Conservation (phyloP, 108 stramenopile genomes). For the Mediolabrus comicus region DNA sequence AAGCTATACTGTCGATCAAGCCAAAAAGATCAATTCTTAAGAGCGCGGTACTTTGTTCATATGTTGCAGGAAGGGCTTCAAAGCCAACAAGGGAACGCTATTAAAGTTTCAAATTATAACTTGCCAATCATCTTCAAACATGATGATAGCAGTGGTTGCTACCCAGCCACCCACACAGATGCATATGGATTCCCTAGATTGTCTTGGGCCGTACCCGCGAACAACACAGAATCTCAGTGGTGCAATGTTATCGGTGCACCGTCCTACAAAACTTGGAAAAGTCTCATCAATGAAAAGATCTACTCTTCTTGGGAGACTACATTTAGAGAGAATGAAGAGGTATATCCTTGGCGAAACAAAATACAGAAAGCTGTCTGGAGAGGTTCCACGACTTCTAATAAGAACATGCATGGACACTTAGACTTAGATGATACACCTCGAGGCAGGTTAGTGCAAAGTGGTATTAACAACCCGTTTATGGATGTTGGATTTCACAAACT, state of each 20-base stretch:
- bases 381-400: constrained; percentile 45
- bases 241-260: constrained; percentile 31
- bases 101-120: neutral
- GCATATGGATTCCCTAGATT: constrained; percentile 38
- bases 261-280: constrained; percentile 43
- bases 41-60: constrained; percentile 36
- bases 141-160: constrained; percentile 46
- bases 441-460: constrained; percentile 15
- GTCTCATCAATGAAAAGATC: neutral
- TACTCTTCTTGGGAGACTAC: neutral
- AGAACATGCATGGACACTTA: constrained; percentile 31
- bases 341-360: constrained; percentile 38
- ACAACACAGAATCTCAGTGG: constrained; percentile 9
- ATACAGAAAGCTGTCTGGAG: constrained; percentile 42
- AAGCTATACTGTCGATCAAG: constrained; percentile 32
- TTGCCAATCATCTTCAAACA: constrained; percentile 39
- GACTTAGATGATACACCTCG: constrained; percentile 28
- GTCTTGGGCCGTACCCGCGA: constrained; percentile 38
- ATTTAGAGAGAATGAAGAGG: constrained; percentile 2
- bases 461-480: constrained; percentile 22
- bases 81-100: neutral
- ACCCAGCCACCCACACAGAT: constrained; percentile 23
- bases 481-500: constrained; percentile 44
- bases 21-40: constrained; percentile 31
- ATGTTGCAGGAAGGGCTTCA: constrained; percentile 30